Evolutionary conservation across 2,329 filamentous ascomycete genomes (phyloP), one percentile per base, ranked within the genome.

Genomic region (Fusarium sororula): DNA sequence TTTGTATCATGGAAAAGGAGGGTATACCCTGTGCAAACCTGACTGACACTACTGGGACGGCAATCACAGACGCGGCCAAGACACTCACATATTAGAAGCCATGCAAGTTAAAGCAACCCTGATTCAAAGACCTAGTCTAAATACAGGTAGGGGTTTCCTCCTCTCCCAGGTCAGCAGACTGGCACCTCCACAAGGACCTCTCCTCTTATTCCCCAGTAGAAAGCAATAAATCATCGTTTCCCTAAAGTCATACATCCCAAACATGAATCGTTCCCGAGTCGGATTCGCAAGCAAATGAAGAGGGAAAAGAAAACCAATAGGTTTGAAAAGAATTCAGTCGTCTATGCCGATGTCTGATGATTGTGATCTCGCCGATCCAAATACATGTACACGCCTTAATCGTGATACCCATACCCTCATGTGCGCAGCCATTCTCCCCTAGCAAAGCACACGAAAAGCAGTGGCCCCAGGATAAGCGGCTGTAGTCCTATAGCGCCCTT

Each of bases 331-430:
- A 67, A 72, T 57, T 64, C 53, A 73, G 69, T 76, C 73, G 72
- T 80, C 80, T 80, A 79, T 79, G 73, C 72, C 67, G 75, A 74
- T 75, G 65, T 67, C 72, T 66, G 66, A 54, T 74, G 62, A 57
- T 75, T 70, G 61, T 70, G 74, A 71, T 75, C 68, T 64, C 75
- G 73, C 73, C 68, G 75, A 80, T 79, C 76, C 77, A 77, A 80
- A 75, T 82, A 82, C 78, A 82, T 74, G 67, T 81, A 81, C 79
- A 83, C 65, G 72, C 73, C 73, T 58, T 75, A 59, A 72, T 59
- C 67, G 65, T 71, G 66, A 57, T 70, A 64, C 68, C 66, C 63
- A 67, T 64, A 51, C 54, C 57, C 24, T 63, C 53, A 44, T 64
- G 41, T 67, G 68, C 55, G 66, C 63, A 68, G 63, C 63, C 64